Evolutionary conservation across 2,329 filamentous ascomycete species (phyloP).

Genomic region (Hypoxylon sp.): DNA sequence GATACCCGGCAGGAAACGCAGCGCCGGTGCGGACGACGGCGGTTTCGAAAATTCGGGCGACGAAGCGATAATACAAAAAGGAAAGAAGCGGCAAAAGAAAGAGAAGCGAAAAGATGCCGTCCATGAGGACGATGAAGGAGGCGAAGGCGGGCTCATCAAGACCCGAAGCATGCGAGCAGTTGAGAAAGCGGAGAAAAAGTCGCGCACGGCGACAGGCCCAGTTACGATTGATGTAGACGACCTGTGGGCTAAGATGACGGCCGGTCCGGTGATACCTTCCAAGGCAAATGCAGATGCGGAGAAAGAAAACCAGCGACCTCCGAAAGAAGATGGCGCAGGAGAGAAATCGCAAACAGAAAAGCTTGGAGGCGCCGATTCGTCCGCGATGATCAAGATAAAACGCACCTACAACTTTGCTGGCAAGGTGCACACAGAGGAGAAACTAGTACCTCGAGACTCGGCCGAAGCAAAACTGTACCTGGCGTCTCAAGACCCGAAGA

Average conservation of each 20-base stretch:
- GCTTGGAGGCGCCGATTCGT: conserved; percentile 42
- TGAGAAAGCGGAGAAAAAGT: conserved; percentile 72
- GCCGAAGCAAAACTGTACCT: conserved; percentile 75
- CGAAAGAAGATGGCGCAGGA: conserved; percentile 21
- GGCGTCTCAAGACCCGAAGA: conserved; percentile 60
- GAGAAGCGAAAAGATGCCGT: conserved; percentile 57
- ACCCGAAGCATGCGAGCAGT: conserved; percentile 76
- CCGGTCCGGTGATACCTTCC: conserved; percentile 55
- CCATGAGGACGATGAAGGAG: conserved; percentile 63
- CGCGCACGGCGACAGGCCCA: conserved; percentile 65
- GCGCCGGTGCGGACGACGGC: conserved; percentile 53
- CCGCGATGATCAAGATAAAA: conserved; percentile 71
- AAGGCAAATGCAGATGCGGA: conserved; percentile 44
- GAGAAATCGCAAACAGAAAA: conserved; percentile 23
- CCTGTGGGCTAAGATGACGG: conserved; percentile 75
- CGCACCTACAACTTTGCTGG: conserved; percentile 82
- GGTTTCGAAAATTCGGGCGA: conserved; percentile 78
- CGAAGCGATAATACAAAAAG: conserved; percentile 74
- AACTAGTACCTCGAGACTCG: conserved; percentile 73
- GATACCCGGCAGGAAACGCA: conserved; percentile 52
- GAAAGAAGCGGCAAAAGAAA: conserved; percentile 65
- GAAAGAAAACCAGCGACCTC: conserved; percentile 36
- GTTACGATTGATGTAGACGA: conserved; percentile 79
- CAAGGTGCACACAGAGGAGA: conserved; percentile 78
- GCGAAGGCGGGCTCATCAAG: conserved; percentile 75